Evolutionary conservation across 1,284 basidiomycete species (phyloP), one percentile per base, ranked within the genome.

Genomic region (Vanrija sp.): DNA sequence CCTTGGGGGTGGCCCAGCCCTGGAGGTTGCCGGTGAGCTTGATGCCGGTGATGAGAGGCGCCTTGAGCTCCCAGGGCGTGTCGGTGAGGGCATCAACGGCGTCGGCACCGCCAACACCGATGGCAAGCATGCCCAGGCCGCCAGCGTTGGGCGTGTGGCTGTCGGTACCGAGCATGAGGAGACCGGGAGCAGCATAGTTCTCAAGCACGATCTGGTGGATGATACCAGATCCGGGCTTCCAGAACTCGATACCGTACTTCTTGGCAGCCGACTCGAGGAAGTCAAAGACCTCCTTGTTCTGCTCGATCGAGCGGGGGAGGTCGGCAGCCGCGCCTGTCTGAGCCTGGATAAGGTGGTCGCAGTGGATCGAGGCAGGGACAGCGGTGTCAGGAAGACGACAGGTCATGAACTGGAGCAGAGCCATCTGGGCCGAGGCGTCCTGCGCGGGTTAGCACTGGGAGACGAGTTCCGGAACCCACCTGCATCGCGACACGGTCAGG

Each of bases 281-380:
- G 80, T 98, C 94, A 78, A 98, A 98, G 53, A 99, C 96, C 79
- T 99, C 96, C 84, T 87, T 93, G 87, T 99, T 98, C 74, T 91
- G 89, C 65, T 89, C 81, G 72, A 90, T 86, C 54, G 95, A 94
- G 53, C 95, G 88, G 47, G 84, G 88, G 71, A 99, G 82, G 83
- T 98, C 96, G 81, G 90, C 88, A 44, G 82, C 85, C 75, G 94
- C 94, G 57, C 94, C 94, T 58, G 92, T 77, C 77, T 97, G 93
- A 45, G 96, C 95, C 81, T 98, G 92, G 73, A 99, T 98, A 76
- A 98, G 84, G 80, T 99, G 95, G 81, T 99, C 95, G 76, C 96
- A 98, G 82, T 97, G 92, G 53, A 97, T 91, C n/a, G 75, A 97
- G 82, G 79, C 88, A 81, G 82, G 82, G 8, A 98, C 95, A 27